Evolutionary conservation across 2,329 filamentous ascomycete species (phyloP).

Genomic region (Apiospora saccharicola): DNA sequence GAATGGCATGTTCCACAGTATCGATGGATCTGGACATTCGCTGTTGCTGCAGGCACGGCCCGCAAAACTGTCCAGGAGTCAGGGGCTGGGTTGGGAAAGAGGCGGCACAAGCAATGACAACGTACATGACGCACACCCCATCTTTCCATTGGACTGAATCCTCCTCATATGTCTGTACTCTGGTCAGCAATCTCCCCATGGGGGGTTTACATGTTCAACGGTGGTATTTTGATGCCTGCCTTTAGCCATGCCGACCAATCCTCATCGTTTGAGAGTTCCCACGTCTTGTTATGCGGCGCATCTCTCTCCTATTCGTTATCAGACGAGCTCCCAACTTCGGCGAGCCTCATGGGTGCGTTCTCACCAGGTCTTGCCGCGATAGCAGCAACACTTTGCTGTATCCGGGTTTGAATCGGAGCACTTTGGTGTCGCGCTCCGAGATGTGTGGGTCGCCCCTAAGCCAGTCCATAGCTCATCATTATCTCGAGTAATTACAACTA

Average conservation of each 20-base stretch:
- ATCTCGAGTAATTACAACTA: no score
- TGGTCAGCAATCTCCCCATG: neutral
- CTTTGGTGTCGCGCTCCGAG: neutral
- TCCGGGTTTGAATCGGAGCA: neutral
- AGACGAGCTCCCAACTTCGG: neutral
- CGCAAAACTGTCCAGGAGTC: neutral
- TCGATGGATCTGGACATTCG: neutral
- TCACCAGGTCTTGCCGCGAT: neutral
- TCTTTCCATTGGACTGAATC: neutral
- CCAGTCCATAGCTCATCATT: neutral
- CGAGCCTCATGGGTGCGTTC: neutral
- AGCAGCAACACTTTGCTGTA: neutral
- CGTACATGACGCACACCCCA: neutral
- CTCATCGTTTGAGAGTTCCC: neutral
- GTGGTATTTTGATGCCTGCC: neutral
- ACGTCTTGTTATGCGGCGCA: neutral
- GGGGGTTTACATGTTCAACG: neutral
- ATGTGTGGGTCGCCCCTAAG: neutral
- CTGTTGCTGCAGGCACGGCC: neutral
- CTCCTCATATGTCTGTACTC: neutral
- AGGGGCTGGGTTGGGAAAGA: neutral
- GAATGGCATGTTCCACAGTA: neutral
- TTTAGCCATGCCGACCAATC: neutral
- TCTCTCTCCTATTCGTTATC: neutral
- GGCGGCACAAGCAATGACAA: neutral